Base-by-base conservation (phyloP, 2,329 filamentous ascomycete genomes). In the Fusarium nodosum region DNA sequence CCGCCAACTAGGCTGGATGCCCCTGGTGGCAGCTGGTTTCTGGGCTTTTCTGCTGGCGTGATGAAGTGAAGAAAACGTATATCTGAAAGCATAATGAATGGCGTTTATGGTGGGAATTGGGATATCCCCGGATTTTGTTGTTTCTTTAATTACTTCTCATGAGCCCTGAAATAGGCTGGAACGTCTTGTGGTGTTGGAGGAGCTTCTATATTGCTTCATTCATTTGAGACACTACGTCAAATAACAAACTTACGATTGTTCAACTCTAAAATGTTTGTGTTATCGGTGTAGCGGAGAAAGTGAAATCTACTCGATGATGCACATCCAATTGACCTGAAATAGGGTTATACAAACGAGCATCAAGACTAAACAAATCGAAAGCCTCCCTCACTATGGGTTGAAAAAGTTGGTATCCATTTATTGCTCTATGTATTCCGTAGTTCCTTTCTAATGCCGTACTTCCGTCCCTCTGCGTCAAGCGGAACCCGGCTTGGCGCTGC, bases 11-110 rank as follows among this genome's bases (percentile, higher is more conserved):
- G 63, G 69, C 33, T 84, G 81, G 73, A 58, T 84, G 38, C 82
- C 84, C 0, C 55, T 85, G 5, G 52, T 81, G 5, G 45, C 77
- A 4, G 81, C 79, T 1, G 79, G 79, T 9, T 36, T 83, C 4
- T 83, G 78, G 78, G 66, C 82, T 15, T 38, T 83, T 48, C 64
- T 83, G 42, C 83, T 75, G 76, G 59, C 45, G 47, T 74, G 60
- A 65, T 54, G 18, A 41, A 47, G 30, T 16, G 56, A 65, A 72
- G 41, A 64, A 69, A 60, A 60, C 72, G 70, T 75, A 75, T 58
- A 72, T 72, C 24, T 60, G 47, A 60, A 47, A 66, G 64, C 64
- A 75, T 72, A 52, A 73, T 36, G 57, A 52, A 62, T 54, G 73
- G 73, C 73, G 73, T 75, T 75, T 56, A 26, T 54, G 24, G 46